These are phyloP conservation scores for Papiliotrema flavescens DNA, from an alignment of 1,284 basidiomycete species.

Conservation along the genomic window DNA sequence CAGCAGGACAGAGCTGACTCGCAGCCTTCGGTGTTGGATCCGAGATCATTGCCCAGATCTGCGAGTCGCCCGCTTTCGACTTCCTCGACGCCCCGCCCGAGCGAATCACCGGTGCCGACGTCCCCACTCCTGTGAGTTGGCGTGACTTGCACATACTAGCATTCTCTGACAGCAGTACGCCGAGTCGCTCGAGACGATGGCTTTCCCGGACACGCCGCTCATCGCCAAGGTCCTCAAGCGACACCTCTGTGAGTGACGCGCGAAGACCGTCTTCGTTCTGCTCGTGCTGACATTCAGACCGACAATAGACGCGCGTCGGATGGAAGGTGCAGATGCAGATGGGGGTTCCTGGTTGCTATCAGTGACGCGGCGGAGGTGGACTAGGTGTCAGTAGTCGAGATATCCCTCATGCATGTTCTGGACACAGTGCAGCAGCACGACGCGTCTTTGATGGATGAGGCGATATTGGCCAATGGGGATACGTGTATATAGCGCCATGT, in stretches of 20 bases:
- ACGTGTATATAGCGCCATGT: no score
- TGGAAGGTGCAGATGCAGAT: no score
- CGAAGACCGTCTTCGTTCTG: no score
- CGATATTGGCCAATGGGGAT: no score
- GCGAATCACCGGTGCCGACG: conserved; percentile 92
- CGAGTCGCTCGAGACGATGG: conserved; percentile 75
- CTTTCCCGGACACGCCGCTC: conserved; percentile 85
- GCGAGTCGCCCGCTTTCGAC: conserved; percentile 94
- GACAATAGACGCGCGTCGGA: conserved; percentile 14
- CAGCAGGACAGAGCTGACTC: not conserved
- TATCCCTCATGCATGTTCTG: no score
- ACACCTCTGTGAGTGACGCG: conserved; percentile 59
- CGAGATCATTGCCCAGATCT: conserved; percentile 93
- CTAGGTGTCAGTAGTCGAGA: no score
- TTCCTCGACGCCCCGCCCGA: conserved; percentile 97
- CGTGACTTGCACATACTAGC: not conserved
- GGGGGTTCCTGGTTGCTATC: no score
- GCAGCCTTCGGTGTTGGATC: conserved; percentile 90
- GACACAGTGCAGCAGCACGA: no score
- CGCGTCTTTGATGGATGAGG: no score
- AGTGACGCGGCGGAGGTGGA: no score
- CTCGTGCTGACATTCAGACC: conserved; percentile 11
- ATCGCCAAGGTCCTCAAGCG: conserved; percentile 90
- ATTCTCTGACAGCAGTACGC: conserved; percentile 63
- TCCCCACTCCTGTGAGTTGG: conserved; percentile 81